These are phyloP conservation scores for Luffa aegyptiaca DNA, from an alignment of 306 rosid species.

Conservation along the genomic window DNA sequence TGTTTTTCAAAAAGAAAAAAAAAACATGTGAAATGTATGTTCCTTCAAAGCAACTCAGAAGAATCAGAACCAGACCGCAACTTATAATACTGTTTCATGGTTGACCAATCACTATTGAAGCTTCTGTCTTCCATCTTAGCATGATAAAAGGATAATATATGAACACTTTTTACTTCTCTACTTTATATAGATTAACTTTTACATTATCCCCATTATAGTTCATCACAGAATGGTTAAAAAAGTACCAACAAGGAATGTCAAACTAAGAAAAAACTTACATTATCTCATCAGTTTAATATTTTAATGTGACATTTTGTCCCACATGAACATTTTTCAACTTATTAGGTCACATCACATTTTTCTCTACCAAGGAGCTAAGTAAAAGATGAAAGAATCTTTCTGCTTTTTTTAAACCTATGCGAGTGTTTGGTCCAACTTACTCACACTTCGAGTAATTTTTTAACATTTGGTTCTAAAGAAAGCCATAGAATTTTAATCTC, in stretches of 20 bases:
- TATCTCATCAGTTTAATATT: background rate
- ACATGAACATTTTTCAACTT: background rate
- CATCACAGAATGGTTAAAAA: background rate
- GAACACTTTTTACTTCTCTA: background rate
- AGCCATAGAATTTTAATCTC: background rate
- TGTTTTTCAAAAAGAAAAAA: background rate
- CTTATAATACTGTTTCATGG: background rate
- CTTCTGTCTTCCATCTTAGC: background rate
- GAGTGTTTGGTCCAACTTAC: background rate
- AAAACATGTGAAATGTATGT: background rate
- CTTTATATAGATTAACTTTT: background rate
- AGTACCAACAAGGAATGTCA: background rate
- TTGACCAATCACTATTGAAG: background rate
- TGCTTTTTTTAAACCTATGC: no score
- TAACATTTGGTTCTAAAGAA: background rate
- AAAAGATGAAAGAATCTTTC: background rate
- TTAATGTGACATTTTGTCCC: background rate
- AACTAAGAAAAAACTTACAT: background rate
- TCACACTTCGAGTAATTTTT: background rate
- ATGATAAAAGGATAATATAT: background rate
- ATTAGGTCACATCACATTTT: background rate
- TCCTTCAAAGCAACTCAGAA: background rate
- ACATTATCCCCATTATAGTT: background rate
- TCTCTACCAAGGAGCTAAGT: background rate
- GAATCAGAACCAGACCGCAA: slow-evolving; percentile 1